Conservation (phyloP, 225 moss, liverwort and hornwort species). For the Sphagnum contortum region DNA sequence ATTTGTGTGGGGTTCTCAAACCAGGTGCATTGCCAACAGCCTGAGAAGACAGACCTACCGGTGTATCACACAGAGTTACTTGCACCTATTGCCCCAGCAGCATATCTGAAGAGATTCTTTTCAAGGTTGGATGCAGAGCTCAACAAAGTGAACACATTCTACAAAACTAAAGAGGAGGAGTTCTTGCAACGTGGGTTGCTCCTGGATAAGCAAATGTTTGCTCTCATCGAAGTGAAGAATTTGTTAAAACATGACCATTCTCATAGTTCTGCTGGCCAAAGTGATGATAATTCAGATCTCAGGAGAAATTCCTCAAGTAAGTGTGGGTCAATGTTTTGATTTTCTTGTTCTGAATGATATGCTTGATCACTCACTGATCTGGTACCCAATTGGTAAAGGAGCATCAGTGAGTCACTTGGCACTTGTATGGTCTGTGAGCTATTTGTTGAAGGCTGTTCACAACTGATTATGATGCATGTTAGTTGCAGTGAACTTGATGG, state of each 20-base stretch:
- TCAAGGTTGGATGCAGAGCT: conserved; percentile 52
- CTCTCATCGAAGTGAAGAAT: conserved; percentile 38
- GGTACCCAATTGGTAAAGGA: too few relatives aligned
- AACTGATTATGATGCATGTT: too few relatives aligned
- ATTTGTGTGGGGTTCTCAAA: too few relatives aligned
- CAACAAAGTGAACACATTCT: conserved; percentile 58
- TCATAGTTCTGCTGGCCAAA: background rate
- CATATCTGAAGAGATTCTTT: conserved; percentile 44
- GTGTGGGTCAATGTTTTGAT: too few relatives aligned
- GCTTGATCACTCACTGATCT: too few relatives aligned
- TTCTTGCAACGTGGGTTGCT: conserved; percentile 40
- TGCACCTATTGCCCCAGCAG: conserved; percentile 27
- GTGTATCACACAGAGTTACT: conserved; percentile 41
- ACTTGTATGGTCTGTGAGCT: too few relatives aligned
- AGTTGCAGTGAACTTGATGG: too few relatives aligned
- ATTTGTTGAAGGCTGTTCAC: too few relatives aligned
- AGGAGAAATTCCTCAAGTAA: too few relatives aligned
- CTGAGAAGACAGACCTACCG: conserved; percentile 1
- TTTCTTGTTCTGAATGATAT: too few relatives aligned
- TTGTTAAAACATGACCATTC: background rate
- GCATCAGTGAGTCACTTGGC: too few relatives aligned
- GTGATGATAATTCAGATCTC: background rate
- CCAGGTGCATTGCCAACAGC: too few relatives aligned
- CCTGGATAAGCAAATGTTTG: conserved; percentile 52
- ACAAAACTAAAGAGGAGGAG: conserved; percentile 50